Percentiles rank a stretch among this genome's conserved stretches.
These are phyloP conservation scores for Penicillium longicatenatum DNA, from an alignment of 495 filamentous ascomycete genomes.

Conservation along the genomic window DNA sequence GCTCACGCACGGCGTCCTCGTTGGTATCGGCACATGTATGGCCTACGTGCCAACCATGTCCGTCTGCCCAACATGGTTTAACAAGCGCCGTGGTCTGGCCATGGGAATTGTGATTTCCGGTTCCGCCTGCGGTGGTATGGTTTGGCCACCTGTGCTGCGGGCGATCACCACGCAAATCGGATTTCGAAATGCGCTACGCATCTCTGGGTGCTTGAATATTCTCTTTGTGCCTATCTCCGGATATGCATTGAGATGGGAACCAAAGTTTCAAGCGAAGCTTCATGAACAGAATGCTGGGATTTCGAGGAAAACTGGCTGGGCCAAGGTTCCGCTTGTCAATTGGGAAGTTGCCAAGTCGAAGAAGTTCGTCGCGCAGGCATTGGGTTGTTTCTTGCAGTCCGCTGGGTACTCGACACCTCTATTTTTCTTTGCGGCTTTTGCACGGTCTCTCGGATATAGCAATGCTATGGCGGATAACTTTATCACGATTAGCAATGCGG, in stretches of 20 bases:
- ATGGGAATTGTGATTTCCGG: conserved; percentile 57
- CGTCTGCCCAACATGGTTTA: conserved; percentile 57
- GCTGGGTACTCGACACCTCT: conserved; percentile 46
- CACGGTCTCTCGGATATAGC: conserved; percentile 43
- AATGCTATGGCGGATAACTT: conserved; percentile 42
- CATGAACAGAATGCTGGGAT: conserved; percentile 27
- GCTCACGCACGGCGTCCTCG: conserved; percentile 59
- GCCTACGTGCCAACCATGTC: conserved; percentile 56
- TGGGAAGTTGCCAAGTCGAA: conserved; percentile 39
- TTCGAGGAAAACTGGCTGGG: conserved; percentile 20
- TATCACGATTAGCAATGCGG: conserved; percentile 55
- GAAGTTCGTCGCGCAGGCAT: conserved; percentile 42
- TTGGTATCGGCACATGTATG: conserved; percentile 50
- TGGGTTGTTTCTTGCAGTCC: conserved; percentile 45
- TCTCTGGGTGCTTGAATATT: conserved; percentile 48
- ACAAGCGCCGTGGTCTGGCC: conserved; percentile 54
- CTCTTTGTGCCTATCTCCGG: conserved; percentile 49
- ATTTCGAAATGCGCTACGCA: conserved; percentile 54
- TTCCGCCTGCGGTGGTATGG: conserved; percentile 56
- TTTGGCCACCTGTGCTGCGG: conserved; percentile 48
- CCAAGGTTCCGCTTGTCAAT: conserved; percentile 38
- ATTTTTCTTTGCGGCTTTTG: conserved; percentile 47
- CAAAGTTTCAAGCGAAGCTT: conserved; percentile 40
- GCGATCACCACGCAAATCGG: conserved; percentile 52
- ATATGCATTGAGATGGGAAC: conserved; percentile 44